phyloP scores from a whole-genome alignment of 2,329 filamentous ascomycete species.

The Neurospora crassa region DNA sequence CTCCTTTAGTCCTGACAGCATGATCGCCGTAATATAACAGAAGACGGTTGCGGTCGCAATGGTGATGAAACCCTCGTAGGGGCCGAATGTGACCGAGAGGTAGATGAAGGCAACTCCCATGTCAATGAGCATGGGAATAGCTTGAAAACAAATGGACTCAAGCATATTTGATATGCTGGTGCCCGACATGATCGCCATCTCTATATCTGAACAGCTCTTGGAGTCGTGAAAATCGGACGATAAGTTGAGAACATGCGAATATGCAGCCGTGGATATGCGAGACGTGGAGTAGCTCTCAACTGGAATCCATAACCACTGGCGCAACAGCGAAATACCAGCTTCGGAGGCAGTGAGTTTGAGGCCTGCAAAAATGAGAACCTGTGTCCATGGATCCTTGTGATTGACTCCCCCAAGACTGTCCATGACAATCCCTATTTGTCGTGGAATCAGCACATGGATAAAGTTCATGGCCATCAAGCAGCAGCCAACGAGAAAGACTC shows the following conservation, averaged over 20 bases:
- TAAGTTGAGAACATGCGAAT: slow-evolving; percentile 50
- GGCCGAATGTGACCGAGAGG: slow-evolving; percentile 47
- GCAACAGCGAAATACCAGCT: slow-evolving; percentile 43
- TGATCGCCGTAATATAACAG: slow-evolving; percentile 41
- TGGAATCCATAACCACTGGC: slow-evolving; percentile 47
- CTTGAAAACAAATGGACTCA: slow-evolving; percentile 48
- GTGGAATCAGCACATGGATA: slow-evolving; percentile 68
- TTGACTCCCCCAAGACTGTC: slow-evolving; percentile 50
- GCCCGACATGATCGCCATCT: slow-evolving; percentile 46
- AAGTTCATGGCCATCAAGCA: slow-evolving; percentile 63
- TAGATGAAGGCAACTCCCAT: slow-evolving; percentile 50
- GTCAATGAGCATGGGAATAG: slow-evolving; percentile 51
- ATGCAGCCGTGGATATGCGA: slow-evolving; percentile 43
- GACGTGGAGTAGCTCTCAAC: slow-evolving; percentile 48
- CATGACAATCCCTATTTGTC: slow-evolving; percentile 71
- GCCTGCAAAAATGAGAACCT: slow-evolving; percentile 41
- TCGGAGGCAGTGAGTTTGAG: slow-evolving; percentile 45
- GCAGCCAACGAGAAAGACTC: slow-evolving; percentile 54
- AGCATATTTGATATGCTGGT: slow-evolving; percentile 44
- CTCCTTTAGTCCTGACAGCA: slow-evolving; percentile 40
- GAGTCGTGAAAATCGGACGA: slow-evolving; percentile 54
- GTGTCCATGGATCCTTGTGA: slow-evolving; percentile 39
- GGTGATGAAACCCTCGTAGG: slow-evolving; percentile 54
- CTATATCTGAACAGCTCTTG: slow-evolving; percentile 49
- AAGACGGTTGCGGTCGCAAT: slow-evolving; percentile 48